phyloP scores from a whole-genome alignment of 495 filamentous ascomycete species.

The Penicillium ochrochloron region DNA sequence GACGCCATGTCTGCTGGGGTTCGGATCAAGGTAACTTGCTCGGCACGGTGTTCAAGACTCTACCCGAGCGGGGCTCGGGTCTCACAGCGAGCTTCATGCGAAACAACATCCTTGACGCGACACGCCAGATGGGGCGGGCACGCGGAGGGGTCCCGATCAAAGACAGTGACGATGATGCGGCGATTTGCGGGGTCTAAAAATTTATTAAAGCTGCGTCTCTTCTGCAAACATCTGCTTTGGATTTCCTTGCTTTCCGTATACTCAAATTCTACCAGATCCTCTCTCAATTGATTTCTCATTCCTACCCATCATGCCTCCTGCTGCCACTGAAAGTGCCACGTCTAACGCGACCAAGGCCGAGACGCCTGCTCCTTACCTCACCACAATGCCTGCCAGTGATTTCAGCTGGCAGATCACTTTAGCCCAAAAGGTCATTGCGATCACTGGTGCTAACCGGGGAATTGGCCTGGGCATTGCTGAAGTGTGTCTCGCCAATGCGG shows the following conservation, averaged over 20 bases:
- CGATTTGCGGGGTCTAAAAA: not conserved
- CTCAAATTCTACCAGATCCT: not conserved
- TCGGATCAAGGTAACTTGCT: not conserved
- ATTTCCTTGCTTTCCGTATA: not conserved
- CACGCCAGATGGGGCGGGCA: not conserved
- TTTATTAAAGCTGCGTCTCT: not conserved
- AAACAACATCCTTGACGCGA: not conserved
- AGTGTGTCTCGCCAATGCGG: conserved; percentile 46
- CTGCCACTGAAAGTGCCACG: conserved; percentile 20
- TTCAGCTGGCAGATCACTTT: conserved; percentile 39
- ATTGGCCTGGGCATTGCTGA: conserved; percentile 47
- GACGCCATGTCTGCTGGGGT: not conserved
- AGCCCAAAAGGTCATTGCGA: conserved; percentile 34
- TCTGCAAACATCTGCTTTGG: not conserved
- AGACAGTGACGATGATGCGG: not conserved
- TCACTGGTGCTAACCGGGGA: conserved; percentile 47
- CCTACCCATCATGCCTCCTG: conserved; percentile 23
- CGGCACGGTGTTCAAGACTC: not conserved
- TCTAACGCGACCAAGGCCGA: conserved; percentile 14
- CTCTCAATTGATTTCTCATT: not conserved
- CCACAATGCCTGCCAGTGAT: conserved; percentile 30
- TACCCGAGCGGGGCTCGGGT: not conserved
- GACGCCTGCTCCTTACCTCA: conserved; percentile 21
- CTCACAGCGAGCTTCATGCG: not conserved
- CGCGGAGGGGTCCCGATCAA: not conserved